A percentile compares a stretch with the other conserved stretches of the same genome.
Evolutionary conservation across 1,139 yeast species (phyloP).

Genomic region (Geotrichum candidum): DNA sequence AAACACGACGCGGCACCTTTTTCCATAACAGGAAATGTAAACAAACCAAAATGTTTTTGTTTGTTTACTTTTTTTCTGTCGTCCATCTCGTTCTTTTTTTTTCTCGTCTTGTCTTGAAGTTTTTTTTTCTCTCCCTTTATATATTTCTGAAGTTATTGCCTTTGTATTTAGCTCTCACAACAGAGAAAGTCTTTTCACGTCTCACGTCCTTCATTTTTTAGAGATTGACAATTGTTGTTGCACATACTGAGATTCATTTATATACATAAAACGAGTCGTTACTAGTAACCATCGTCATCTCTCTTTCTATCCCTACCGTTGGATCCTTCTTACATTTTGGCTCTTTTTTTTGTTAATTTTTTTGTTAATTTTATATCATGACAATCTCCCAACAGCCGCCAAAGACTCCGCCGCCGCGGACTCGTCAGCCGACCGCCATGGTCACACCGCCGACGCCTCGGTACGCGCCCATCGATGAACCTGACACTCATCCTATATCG

Average conservation of each 20-base stretch:
- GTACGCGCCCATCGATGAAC: slow-evolving; percentile 35
- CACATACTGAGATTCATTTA: neutral
- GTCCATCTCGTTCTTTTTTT: neutral
- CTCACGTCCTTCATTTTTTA: neutral
- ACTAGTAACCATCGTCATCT: neutral
- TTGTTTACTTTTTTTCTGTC: neutral
- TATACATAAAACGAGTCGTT: too few species aligned
- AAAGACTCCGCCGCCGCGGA: slow-evolving; percentile 29
- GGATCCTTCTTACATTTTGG: neutral
- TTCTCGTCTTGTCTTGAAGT: neutral
- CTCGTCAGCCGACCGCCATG: slow-evolving; percentile 14
- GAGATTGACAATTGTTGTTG: neutral
- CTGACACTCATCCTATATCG: slow-evolving; percentile 20
- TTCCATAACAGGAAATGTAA: neutral
- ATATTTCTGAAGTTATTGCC: neutral
- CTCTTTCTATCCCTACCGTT: neutral
- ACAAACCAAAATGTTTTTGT: neutral
- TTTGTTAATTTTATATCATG: neutral
- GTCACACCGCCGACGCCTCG: slow-evolving; percentile 37
- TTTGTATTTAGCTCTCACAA: neutral
- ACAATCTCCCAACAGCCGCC: slow-evolving; percentile 20
- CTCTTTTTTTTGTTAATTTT: neutral
- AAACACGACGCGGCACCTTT: neutral
- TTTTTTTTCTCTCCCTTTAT: neutral
- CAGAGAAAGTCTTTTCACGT: neutral